Evolutionary conservation across 2,329 filamentous ascomycete genomes (phyloP), one percentile per base, ranked within the genome.

Genomic region (Aspergillus terreus): DNA sequence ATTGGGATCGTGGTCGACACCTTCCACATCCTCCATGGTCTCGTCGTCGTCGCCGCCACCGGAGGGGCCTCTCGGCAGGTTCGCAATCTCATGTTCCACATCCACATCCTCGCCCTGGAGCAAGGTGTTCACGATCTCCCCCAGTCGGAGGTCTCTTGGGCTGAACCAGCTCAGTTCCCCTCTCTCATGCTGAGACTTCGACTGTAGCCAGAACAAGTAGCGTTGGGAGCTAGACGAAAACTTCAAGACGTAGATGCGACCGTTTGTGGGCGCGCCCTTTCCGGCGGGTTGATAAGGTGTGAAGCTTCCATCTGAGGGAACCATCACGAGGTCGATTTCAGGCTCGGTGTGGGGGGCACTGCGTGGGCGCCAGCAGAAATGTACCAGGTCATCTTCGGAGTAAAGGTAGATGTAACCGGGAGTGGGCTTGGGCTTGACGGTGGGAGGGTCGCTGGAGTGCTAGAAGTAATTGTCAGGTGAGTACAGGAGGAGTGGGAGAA

Each of bases 281-380:
- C 82, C 76, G 14, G 79, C 76, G 1, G 80, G 76, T 58, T 88
- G 82, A 74, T 95, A 94, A 6, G 92, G 90, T 11, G 85, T 79
- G 73, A 99, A 99, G 64, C 84, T 86, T 62, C 88, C 90, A 70
- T 99, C 95, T 49, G 82, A 81, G 19, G 94, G 92, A 47, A 99
- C 86, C 89, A 96, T 96, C 63, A 96, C 84, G 35, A 99, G 82
- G 69, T 99, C 92, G 57, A 96, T 76, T 54, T 94, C 87, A 52
- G 92, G 87, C 53, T 88, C 76, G 57, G 87, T 82, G 59, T 90
- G 74, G 19, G 85, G 78, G 52, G 83, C 82, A 60, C 79, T 81
- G 60, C 94, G 87, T 64, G 89, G 85, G 59, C 92, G 87, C 95
- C 95, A 99, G 82, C 92, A 96, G 76, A 99, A 96, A 77, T 96